Percentiles rank a stretch among this genome's conserved stretches.
phyloP scores from a whole-genome alignment of 768 basidiomycete species.

The Suillus americanus region DNA sequence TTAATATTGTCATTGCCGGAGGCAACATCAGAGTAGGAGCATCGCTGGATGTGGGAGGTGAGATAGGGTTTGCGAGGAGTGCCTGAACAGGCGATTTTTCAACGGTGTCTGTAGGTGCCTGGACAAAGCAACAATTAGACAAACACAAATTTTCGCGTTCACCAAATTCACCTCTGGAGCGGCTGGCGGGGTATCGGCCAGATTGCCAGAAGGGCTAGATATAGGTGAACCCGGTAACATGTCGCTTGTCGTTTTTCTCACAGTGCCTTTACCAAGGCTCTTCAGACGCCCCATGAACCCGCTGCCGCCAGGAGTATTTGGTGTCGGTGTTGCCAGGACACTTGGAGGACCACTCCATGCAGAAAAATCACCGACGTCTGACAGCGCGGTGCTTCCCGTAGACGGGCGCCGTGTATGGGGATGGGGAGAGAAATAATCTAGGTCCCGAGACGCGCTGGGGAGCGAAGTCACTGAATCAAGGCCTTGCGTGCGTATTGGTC shows the following conservation, averaged over 20 bases:
- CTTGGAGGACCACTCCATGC: conserved; percentile 40
- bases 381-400: conserved; percentile 36
- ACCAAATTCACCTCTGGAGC: conserved; percentile 26
- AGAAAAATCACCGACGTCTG: conserved; percentile 51
- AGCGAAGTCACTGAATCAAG: conserved; percentile 33
- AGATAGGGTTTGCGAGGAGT: conserved; percentile 54
- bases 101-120: conserved; percentile 29
- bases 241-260: conserved; percentile 28
- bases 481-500: conserved; percentile 44
- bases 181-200: conserved; percentile 15
- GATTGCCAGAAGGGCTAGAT: conserved; percentile 11
- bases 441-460: conserved; percentile 28
- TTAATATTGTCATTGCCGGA: conserved; percentile 60
- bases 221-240: conserved; percentile 26
- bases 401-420: conserved; percentile 46
- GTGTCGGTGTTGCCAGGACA: conserved; percentile 35
- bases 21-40: conserved; percentile 67
- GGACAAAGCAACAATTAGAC: conserved; percentile 8
- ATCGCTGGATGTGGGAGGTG: conserved; percentile 70
- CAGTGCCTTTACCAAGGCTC: conserved; percentile 64
- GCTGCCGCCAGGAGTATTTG: conserved; percentile 46
- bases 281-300: conserved; percentile 82
- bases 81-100: conserved; percentile 53
- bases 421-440: conserved; percentile 56
- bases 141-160: background rate